Evolutionary conservation across 148 eudicot genomes (phyloP).

Genomic region (Drosera capensis): DNA sequence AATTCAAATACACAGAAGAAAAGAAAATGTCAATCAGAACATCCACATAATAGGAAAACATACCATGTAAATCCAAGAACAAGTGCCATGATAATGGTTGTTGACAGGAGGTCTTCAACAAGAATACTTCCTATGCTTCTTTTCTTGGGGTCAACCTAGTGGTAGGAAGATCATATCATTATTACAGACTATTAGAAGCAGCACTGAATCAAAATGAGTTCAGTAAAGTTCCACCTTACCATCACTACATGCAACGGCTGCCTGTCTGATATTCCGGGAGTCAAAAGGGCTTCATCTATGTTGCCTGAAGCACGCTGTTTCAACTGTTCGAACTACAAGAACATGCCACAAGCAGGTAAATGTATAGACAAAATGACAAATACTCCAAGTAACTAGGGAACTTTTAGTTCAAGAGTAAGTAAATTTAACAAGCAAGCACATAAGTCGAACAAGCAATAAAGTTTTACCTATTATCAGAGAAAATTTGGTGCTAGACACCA

Average conservation of each 20-base stretch:
- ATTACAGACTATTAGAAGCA: background rate
- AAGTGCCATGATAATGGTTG: conserved; percentile 59
- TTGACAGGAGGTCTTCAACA: conserved; percentile 67
- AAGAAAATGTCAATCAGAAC: conserved; percentile 1
- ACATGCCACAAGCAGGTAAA: background rate
- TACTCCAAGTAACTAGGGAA: background rate
- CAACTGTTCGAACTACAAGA: conserved; percentile 70
- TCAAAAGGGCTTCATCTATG: conserved; percentile 47
- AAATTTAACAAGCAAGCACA: too few species aligned
- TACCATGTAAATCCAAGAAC: conserved; percentile 78
- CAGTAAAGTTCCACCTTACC: conserved; percentile 35
- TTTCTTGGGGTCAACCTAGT: conserved; percentile 75
- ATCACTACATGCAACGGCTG: conserved; percentile 96
- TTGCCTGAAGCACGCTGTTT: conserved; percentile 81
- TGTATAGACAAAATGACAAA: background rate
- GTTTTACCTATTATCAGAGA: too few species aligned
- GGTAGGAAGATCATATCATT: conserved; percentile 1
- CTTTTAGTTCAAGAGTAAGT: background rate
- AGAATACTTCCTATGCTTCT: conserved; percentile 52
- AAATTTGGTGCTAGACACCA: too few species aligned
- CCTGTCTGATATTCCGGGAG: conserved; percentile 84
- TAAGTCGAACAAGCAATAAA: too few species aligned
- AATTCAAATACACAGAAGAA: conserved; percentile 12
- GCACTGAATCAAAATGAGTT: background rate
- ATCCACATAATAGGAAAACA: conserved; percentile 7